Evolutionary conservation across 2,329 filamentous ascomycete species (phyloP), one percentile per base, ranked within the genome.

Genomic region (Penicillium fuscoglaucum): DNA sequence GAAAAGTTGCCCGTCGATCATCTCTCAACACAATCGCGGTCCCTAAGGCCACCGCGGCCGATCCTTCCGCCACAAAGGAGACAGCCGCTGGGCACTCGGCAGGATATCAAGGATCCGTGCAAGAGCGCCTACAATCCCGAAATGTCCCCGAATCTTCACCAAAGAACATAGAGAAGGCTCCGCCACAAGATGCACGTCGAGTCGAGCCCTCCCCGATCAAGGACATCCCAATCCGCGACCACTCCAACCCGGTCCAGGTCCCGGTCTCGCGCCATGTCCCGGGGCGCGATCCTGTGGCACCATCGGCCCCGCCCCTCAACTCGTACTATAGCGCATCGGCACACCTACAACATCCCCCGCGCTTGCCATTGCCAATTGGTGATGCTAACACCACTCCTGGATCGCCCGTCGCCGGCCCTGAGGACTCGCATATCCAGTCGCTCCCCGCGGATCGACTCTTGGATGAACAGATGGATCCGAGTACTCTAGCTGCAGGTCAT

Each of bases 351-450:
- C 70, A 78, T n/a, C 93, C 93, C 46, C 93, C 93, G 51, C 89
- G 93, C 60, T 81, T 98, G 69, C 93, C 93, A 58, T 84, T 98
- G 59, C 93, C 93, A 55, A 97, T 98, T 68, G 92, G 96, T 68
- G 91, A 97, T 79, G 92, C 96, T 73, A 84, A 90, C 15, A 88
- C 95, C 67, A 91, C 90, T 1, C 93, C 93, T 1, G 93, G 93
- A 28, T 97, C 93, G 45, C 93, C 93, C 54, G 93, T 96, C 63
- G 85, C 93, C 61, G 86, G 89, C 7, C 84, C 91, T 1, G 82
- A 87, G 29, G 88, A 91, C 72, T 68, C 70, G 19, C 70, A 72
- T 56, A 65, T 87, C 60, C 84, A 83, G 6, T 72, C 71, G 5
- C 65, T 76, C 29, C 72, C 74, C n/a, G 68, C 73, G 24, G 74